Conservation (phyloP, 805 yeast genomes). For the Saturnispora sanitii region DNA sequence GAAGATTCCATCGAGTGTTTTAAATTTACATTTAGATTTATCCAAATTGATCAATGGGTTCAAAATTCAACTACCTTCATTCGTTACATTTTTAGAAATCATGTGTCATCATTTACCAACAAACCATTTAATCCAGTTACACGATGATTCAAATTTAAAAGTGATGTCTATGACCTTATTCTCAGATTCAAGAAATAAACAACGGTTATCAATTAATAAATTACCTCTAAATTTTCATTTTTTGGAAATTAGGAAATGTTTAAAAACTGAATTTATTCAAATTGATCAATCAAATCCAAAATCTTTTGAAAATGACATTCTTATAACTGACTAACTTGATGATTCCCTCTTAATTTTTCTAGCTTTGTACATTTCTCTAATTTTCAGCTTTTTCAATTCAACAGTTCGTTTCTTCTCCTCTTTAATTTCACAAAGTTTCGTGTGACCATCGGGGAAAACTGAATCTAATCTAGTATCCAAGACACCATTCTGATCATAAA, state of each 20-base stretch:
- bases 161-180: constrained; percentile 2
- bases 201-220: constrained; percentile 1
- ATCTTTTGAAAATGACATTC: no score
- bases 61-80: constrained; percentile 1
- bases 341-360: no score
- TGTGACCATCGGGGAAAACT: no score
- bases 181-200: constrained; percentile 1
- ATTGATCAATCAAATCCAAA: not conserved
- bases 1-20: constrained; percentile 1
- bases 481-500: constrained; percentile 2
- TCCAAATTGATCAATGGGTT: constrained; percentile 5
- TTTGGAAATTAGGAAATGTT: constrained; percentile 7
- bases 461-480: no score
- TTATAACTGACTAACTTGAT: no score
- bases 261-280: constrained; percentile 7
- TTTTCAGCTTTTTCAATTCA: not conserved
- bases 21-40: constrained; percentile 7
- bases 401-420: no score
- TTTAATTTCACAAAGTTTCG: no score
- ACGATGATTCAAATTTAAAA: not conserved
- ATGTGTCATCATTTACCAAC: constrained; percentile 6
- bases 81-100: constrained; percentile 2
- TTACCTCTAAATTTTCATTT: constrained; percentile 2
- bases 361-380: not conserved
- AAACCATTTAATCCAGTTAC: constrained; percentile 1